Evolutionary conservation across 2,329 filamentous ascomycete species (phyloP).

Genomic region (Fusarium miscanthi): DNA sequence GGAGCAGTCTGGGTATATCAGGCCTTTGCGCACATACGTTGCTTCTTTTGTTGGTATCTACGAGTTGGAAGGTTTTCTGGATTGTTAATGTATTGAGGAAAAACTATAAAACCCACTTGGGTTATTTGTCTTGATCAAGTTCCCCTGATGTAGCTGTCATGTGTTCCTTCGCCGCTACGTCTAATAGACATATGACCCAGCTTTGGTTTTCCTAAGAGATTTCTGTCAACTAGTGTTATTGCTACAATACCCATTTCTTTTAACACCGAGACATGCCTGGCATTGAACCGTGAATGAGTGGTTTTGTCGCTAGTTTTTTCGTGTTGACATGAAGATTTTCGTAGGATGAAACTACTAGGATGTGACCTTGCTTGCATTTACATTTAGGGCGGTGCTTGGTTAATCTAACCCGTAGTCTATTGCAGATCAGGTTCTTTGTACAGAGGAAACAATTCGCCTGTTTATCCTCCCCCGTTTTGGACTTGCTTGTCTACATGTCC

Average conservation of each 20-base stretch:
- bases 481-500: background rate
- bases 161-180: conserved; percentile 43
- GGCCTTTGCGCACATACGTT: conserved; percentile 47
- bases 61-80: conserved; percentile 45
- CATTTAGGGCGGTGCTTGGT: background rate
- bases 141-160: conserved; percentile 42
- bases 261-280: background rate
- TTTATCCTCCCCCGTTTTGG: background rate
- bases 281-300: background rate
- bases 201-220: background rate
- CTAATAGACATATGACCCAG: conserved; percentile 47
- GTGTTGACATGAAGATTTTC: background rate
- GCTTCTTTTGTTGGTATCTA: conserved; percentile 42
- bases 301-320: background rate
- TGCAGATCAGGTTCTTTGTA: background rate
- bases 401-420: background rate
- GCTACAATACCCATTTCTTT: conserved; percentile 30
- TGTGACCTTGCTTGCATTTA: background rate
- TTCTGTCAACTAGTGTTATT: conserved; percentile 23
- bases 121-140: conserved; percentile 45
- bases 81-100: conserved; percentile 48
- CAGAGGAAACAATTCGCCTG: background rate
- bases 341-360: background rate
- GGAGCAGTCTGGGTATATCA: conserved; percentile 41
- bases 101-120: conserved; percentile 45